Evolutionary conservation across 192 early-diverging fungal genomes (phyloP).

Genomic region (Thamnidium elegans): DNA sequence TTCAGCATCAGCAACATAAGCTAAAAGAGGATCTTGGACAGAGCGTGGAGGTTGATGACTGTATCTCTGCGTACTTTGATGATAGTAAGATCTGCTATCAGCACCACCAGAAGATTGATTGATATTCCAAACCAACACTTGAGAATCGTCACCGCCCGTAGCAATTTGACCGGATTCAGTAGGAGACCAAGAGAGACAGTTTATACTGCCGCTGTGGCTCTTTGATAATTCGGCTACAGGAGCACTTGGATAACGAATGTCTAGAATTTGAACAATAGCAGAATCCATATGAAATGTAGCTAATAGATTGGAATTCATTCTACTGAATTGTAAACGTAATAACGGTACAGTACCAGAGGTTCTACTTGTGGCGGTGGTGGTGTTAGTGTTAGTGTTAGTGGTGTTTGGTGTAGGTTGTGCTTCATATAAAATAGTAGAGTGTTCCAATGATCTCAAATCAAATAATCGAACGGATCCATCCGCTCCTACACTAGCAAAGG

Average conservation of each 20-base stretch:
- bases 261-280: constrained; percentile 77
- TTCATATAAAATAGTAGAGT: constrained; percentile 98
- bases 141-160: constrained; percentile 85
- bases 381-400: background rate
- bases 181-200: constrained; percentile 88
- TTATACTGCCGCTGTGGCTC: constrained; percentile 75
- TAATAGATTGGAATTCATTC: constrained; percentile 85
- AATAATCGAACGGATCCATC: constrained; percentile 98
- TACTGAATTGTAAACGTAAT: constrained; percentile 86
- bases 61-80: constrained; percentile 27
- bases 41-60: constrained; percentile 30
- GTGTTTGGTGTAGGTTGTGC: constrained; percentile 44
- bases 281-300: constrained; percentile 87
- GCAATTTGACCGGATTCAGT: constrained; percentile 74
- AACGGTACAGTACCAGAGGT: constrained; percentile 54
- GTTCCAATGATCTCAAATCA: constrained; percentile 91
- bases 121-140: constrained; percentile 94
- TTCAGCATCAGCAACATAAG: constrained; percentile 70
- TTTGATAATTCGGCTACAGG: constrained; percentile 74
- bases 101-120: constrained; percentile 19
- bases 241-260: constrained; percentile 86
- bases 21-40: constrained; percentile 62
- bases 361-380: constrained; percentile 7
- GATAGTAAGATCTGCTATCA: constrained; percentile 35
- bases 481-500: constrained; percentile 97